Conservation (phyloP, 225 moss, liverwort and hornwort species). For the Ulota crispa region DNA sequence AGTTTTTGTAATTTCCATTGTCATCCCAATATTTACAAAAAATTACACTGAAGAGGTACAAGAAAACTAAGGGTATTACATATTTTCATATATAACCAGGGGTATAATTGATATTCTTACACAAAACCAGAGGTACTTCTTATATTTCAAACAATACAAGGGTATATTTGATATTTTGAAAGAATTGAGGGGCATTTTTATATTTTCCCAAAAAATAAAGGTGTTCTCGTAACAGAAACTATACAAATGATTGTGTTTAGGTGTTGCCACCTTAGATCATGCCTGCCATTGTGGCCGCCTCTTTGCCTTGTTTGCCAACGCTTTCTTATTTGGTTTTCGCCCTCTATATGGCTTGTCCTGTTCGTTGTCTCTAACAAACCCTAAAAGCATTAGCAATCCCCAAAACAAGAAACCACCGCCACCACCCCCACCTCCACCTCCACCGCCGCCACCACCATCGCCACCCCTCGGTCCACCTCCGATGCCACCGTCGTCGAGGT, state of each 20-base stretch:
- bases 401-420: slow-evolving; percentile 51
- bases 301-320: slow-evolving; percentile 27
- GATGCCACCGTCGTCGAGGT: slow-evolving; percentile 49
- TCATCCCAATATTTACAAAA: too few relatives aligned
- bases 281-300: slow-evolving; percentile 35
- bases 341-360: slow-evolving; percentile 44
- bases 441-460: slow-evolving; percentile 42
- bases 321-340: slow-evolving; percentile 37
- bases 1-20: too few relatives aligned
- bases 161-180: too few relatives aligned
- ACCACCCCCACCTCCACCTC: slow-evolving; percentile 48
- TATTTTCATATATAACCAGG: too few relatives aligned
- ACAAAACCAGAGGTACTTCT: too few relatives aligned
- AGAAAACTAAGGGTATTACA: too few relatives aligned
- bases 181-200: too few relatives aligned
- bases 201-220: neutral
- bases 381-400: slow-evolving; percentile 53
- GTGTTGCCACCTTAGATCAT: slow-evolving; percentile 8
- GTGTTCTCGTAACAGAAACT: neutral
- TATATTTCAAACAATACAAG: too few relatives aligned
- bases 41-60: too few relatives aligned
- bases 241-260: neutral
- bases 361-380: slow-evolving; percentile 43
- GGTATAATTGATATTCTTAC: too few relatives aligned
- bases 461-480: slow-evolving; percentile 39